Evolutionary conservation across 352 stramenopile genomes (phyloP).

Genomic region (Halophytophthora batemanensis): DNA sequence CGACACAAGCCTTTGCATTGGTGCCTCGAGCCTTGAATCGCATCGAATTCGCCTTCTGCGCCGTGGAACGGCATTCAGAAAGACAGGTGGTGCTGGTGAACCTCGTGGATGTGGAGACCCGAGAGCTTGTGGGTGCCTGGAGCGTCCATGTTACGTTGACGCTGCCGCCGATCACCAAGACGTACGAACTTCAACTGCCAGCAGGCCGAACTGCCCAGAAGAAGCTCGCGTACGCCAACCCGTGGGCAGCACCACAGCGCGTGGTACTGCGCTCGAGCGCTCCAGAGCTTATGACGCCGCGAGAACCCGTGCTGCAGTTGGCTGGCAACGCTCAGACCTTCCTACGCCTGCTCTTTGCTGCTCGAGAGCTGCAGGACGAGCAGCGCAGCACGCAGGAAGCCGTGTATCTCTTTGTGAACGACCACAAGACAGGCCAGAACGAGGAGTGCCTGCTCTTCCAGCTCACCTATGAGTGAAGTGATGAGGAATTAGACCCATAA

Average conservation of each 20-base stretch:
- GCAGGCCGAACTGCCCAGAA: slow-evolving; percentile 66
- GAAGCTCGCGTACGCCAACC: slow-evolving; percentile 93
- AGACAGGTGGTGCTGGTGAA: slow-evolving; percentile 56
- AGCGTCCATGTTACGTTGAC: slow-evolving; percentile 73
- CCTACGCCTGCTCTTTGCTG: slow-evolving; percentile 47
- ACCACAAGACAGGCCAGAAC: slow-evolving; percentile 87
- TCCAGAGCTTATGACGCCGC: slow-evolving; percentile 60
- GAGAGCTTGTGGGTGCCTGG: slow-evolving; percentile 90
- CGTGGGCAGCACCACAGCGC: slow-evolving; percentile 84
- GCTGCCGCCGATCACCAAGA: slow-evolving; percentile 87
- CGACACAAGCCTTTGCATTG: slow-evolving; percentile 80
- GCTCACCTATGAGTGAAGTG: slow-evolving; percentile 49
- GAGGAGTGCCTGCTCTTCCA: slow-evolving; percentile 93
- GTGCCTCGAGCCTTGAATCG: slow-evolving; percentile 90
- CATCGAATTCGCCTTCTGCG: slow-evolving; percentile 79
- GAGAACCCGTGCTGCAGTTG: slow-evolving; percentile 60
- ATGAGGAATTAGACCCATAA: too few relatives aligned
- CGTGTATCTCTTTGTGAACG: slow-evolving; percentile 92
- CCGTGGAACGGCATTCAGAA: slow-evolving; percentile 24
- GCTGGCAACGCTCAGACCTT: slow-evolving; percentile 49
- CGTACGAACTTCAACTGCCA: slow-evolving; percentile 86
- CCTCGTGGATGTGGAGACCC: slow-evolving; percentile 88
- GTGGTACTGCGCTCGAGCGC: slow-evolving; percentile 86
- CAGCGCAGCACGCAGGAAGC: slow-evolving; percentile 25
- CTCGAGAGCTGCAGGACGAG: slow-evolving; percentile 9